These are phyloP conservation scores for Rickenella mellea DNA, from an alignment of 768 basidiomycete genomes.

Conservation along the genomic window DNA sequence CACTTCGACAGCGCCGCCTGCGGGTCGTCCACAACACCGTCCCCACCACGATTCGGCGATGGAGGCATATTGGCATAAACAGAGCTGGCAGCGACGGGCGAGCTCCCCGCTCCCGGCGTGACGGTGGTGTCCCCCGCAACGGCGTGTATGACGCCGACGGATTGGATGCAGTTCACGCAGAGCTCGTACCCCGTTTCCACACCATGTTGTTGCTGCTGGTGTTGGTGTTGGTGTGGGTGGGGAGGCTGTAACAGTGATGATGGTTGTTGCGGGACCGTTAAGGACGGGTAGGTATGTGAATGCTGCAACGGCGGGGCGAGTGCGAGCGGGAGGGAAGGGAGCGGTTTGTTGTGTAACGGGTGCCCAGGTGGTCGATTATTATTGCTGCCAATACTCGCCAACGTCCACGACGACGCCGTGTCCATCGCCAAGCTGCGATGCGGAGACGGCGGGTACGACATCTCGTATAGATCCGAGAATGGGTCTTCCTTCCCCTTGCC, in stretches of 20 bases:
- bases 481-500: too few relatives aligned
- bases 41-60: too few relatives aligned
- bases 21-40: too few relatives aligned
- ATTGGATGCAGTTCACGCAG: conserved; percentile 71
- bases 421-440: too few relatives aligned
- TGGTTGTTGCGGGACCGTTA: not conserved
- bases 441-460: too few relatives aligned
- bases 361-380: too few relatives aligned
- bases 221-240: conserved; percentile 6
- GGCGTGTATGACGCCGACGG: conserved; percentile 70
- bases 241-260: conserved; percentile 11
- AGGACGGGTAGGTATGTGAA: conserved; percentile 6
- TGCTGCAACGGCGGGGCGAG: conserved; percentile 7
- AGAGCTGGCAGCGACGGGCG: conserved; percentile 3
- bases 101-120: conserved; percentile 35
- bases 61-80: conserved; percentile 25
- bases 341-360: conserved; percentile 9
- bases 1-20: conserved; percentile 42
- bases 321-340: conserved; percentile 4
- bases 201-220: not conserved
- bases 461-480: too few relatives aligned
- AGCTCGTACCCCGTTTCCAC: conserved; percentile 84
- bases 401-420: too few relatives aligned
- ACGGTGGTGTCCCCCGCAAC: conserved; percentile 51
- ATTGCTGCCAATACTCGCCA: too few relatives aligned